Percentiles rank a stretch among this genome's conserved stretches.
These are phyloP conservation scores for Sinapis alba DNA, from an alignment of 441 rosid species.

Conservation along the genomic window DNA sequence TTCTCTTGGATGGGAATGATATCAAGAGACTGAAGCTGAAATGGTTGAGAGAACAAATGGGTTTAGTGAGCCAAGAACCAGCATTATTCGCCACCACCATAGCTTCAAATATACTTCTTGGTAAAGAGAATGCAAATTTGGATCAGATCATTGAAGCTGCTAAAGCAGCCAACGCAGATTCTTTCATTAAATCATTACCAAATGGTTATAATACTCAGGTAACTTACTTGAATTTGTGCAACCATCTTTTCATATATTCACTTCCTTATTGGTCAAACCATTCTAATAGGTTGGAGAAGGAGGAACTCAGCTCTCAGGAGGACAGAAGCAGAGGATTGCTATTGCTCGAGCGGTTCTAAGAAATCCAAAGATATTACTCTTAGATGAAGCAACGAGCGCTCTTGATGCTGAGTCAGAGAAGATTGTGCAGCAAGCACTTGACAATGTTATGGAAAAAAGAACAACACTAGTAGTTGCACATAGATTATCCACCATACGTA, in stretches of 20 bases:
- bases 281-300: constrained; percentile 73
- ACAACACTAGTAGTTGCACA: constrained; percentile 79
- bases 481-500: constrained; percentile 67
- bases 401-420: constrained; percentile 86
- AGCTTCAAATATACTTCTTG: constrained; percentile 62
- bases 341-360: constrained; percentile 80
- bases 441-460: constrained; percentile 59
- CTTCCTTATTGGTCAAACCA: background rate
- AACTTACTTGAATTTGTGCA: background rate
- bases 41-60: constrained; percentile 88
- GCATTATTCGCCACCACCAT: constrained; percentile 76
- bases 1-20: constrained; percentile 70
- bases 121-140: constrained; percentile 61
- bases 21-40: constrained; percentile 53
- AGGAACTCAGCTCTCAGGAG: constrained; percentile 93
- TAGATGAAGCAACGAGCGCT: constrained; percentile 92
- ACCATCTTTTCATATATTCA: background rate
- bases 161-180: constrained; percentile 78
- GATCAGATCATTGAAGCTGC: constrained; percentile 64
- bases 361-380: constrained; percentile 74
- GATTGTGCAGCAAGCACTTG: constrained; percentile 72
- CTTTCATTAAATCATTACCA: constrained; percentile 64
- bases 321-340: constrained; percentile 86
- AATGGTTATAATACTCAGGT: constrained; percentile 79
- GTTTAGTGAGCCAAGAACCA: constrained; percentile 88